Evolutionary conservation across 1,284 basidiomycete genomes (phyloP).

Genomic region (Schizopora paradoxa): DNA sequence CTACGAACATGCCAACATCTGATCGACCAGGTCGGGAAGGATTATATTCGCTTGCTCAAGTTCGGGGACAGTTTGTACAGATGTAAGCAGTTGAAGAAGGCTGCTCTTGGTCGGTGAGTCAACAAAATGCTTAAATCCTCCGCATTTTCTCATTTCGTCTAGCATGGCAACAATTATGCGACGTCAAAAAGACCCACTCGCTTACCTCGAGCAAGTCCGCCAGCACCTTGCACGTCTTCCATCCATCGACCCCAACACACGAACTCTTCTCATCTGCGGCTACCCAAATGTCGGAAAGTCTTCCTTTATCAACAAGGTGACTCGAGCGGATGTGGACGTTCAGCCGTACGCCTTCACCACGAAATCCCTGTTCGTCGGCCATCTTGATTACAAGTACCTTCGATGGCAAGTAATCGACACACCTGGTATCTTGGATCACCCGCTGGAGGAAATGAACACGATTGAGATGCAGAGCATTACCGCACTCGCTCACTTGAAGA

Average conservation of each 20-base stretch:
- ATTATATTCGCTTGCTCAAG: conserved; percentile 91
- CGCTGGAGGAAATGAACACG: conserved; percentile 97
- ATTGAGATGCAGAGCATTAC: conserved; percentile 99
- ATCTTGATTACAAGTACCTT: conserved; percentile 96
- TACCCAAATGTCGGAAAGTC: conserved; percentile 98
- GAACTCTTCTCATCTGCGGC: conserved; percentile 91
- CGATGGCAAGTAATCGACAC: conserved; percentile 98
- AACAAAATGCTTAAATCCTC: background rate
- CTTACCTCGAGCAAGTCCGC: conserved; percentile 94
- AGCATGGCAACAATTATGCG: conserved; percentile 97
- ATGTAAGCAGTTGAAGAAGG: conserved; percentile 94
- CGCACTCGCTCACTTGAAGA: conserved; percentile 88
- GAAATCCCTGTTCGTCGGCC: conserved; percentile 93
- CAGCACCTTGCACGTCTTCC: conserved; percentile 97
- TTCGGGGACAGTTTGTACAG: conserved; percentile 95
- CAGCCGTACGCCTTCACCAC: conserved; percentile 98
- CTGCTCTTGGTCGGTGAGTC: conserved; percentile 85
- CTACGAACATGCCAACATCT: conserved; percentile 90
- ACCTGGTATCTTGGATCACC: conserved; percentile 88
- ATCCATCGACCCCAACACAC: conserved; percentile 93
- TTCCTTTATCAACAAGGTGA: conserved; percentile 97
- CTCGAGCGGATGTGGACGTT: conserved; percentile 94
- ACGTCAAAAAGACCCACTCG: conserved; percentile 93
- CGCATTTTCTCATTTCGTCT: conserved; percentile 4
- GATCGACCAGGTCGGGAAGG: conserved; percentile 93